Percentiles rank a stretch among this genome's conserved stretches.
Conservation (phyloP, 805 yeast species). For the Trichomonascus vanleenenianus region DNA sequence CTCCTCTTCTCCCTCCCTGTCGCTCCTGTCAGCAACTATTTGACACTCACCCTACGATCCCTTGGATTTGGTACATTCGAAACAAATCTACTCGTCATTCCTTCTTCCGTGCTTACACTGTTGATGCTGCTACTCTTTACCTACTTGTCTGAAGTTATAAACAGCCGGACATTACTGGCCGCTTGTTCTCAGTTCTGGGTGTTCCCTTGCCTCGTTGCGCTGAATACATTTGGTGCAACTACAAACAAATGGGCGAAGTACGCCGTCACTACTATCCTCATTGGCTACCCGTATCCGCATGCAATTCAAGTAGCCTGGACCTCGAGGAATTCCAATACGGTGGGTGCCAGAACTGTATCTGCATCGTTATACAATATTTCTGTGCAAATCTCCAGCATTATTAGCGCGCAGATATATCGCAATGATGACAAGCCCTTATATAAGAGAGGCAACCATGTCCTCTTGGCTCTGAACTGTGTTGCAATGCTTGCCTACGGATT, state of each 20-base stretch:
- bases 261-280: slow-evolving; percentile 22
- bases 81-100: slow-evolving; percentile 44
- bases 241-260: slow-evolving; percentile 25
- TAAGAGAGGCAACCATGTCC: slow-evolving; percentile 42
- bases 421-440: slow-evolving; percentile 53
- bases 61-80: slow-evolving; percentile 48
- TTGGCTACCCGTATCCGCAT: slow-evolving; percentile 35
- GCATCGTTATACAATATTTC: slow-evolving; percentile 60
- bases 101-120: slow-evolving; percentile 12
- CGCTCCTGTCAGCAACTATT: slow-evolving; percentile 34
- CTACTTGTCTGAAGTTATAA: slow-evolving; percentile 10
- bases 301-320: slow-evolving; percentile 54
- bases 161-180: slow-evolving; percentile 20
- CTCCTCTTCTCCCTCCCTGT: slow-evolving; percentile 34
- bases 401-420: slow-evolving; percentile 50
- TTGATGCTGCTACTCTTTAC: slow-evolving; percentile 11
- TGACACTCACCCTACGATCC: slow-evolving; percentile 41
- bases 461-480: slow-evolving; percentile 22
- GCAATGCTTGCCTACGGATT: slow-evolving; percentile 16
- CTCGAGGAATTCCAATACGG: slow-evolving; percentile 54
- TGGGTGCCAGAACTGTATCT: slow-evolving; percentile 55
- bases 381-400: slow-evolving; percentile 50
- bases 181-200: slow-evolving; percentile 37
- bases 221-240: slow-evolving; percentile 17
- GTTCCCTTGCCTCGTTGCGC: slow-evolving; percentile 7